Conservation (phyloP, 345 rosid species). For the Pistacia vera region DNA sequence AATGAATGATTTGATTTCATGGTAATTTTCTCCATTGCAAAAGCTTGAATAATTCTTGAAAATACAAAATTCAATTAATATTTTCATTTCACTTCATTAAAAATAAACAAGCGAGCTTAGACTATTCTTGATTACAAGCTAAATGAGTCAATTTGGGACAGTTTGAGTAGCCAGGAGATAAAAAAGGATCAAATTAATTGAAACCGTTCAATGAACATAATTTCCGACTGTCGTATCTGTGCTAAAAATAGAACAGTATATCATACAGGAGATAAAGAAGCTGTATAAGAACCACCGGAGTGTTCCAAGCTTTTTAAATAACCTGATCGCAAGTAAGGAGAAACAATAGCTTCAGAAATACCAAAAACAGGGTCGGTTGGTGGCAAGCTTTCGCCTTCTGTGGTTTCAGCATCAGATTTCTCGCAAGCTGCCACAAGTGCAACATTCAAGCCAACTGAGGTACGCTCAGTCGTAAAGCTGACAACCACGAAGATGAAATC, state of each 20-base stretch:
- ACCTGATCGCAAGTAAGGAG: conserved; percentile 57
- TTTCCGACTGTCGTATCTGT: neutral
- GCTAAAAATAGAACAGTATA: neutral
- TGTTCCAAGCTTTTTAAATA: conserved; percentile 71
- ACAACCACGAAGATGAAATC: conserved; percentile 19
- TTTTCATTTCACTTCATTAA: no score
- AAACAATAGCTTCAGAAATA: conserved; percentile 47
- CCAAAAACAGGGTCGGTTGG: conserved; percentile 32
- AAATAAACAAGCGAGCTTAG: no score
- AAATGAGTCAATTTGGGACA: no score
- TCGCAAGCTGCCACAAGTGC: conserved; percentile 44
- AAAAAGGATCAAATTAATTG: neutral
- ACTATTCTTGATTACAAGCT: no score
- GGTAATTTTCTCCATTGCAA: no score
- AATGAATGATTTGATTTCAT: no score
- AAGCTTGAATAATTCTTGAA: no score
- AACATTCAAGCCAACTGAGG: conserved; percentile 72
- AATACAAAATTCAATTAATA: no score
- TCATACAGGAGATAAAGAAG: conserved; percentile 60
- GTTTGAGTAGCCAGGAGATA: no score
- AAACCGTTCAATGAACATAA: neutral
- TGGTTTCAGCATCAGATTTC: conserved; percentile 35
- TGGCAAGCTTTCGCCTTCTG: conserved; percentile 23
- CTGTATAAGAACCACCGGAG: conserved; percentile 56
- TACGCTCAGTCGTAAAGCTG: conserved; percentile 77